Evolutionary conservation across 1,284 basidiomycete species (phyloP), one percentile per base, ranked within the genome.

Genomic region (Anthracocystis walkeri): DNA sequence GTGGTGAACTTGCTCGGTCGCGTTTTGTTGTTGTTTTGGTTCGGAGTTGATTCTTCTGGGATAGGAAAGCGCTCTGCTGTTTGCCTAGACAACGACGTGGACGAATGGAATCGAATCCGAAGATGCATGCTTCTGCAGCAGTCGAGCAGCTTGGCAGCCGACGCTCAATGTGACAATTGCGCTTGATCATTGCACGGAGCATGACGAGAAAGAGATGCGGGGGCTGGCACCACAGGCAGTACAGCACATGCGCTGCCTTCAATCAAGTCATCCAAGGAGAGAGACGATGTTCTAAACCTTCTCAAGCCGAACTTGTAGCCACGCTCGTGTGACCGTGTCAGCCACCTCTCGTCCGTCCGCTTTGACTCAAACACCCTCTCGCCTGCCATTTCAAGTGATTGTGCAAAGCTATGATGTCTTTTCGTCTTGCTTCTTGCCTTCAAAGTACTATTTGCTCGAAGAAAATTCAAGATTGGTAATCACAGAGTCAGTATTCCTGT

Each of bases 381-480:
- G 25, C 16, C 18, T 49, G 7, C 2, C 27, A 18, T 0, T 2
- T n/a, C 5, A 3, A 7, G 16, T 18, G 16, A 31, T 14, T 21
- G 20, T 10, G 23, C 25, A 18, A 45, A 20, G 20, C 49, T 54
- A 48, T 10, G 29, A 52, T 7, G 42, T 14, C 48, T 53, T 54
- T 7, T 59, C 50, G 4, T 31, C 46, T 35, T 77, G 35, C 49
- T 68, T 76, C 50, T 55, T 63, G 41, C 75, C 75, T 21, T 77
- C 75, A 56, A 75, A 77, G 57, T 74, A 77, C 75, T 76, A 57
- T 42, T n/a, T 18, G 41, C 20, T 42, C 41, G n/a, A 7, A 42
- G 20, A 1, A 20, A 5, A 2, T 7, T n/a, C 20, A 21, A 21
- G 18, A 41, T n/a, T 8, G 4, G 8, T n/a, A 6, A 41, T 11